Percentiles rank a stretch among this genome's conserved stretches.
Conservation (phyloP, 768 basidiomycete genomes). For the Lentinula sp. region DNA sequence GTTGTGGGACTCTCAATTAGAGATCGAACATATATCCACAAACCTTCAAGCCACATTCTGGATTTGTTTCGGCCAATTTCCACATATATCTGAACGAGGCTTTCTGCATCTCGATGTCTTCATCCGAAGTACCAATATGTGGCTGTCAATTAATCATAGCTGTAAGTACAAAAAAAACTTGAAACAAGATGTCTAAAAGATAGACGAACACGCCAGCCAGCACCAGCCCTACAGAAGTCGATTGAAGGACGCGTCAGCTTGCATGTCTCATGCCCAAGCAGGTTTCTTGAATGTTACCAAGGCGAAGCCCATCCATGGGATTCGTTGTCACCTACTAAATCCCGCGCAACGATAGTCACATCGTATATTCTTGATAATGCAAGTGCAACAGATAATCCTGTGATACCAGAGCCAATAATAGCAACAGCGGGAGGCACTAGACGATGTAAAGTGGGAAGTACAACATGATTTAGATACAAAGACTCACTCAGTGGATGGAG, state of each 20-base stretch:
- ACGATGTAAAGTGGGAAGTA: not conserved
- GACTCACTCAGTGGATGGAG: too few relatives aligned
- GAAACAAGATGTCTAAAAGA: too few relatives aligned
- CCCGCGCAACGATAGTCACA: constrained; percentile 4
- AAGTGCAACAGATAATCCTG: constrained; percentile 4
- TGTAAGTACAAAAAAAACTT: not conserved
- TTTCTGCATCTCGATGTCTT: constrained; percentile 5
- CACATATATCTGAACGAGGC: constrained; percentile 4
- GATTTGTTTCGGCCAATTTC: constrained; percentile 1
- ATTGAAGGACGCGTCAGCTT: not conserved
- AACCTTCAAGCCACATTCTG: not conserved
- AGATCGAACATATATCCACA: not conserved
- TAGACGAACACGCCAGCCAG: constrained; percentile 1
- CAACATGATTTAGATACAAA: too few relatives aligned
- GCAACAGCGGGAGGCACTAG: not conserved
- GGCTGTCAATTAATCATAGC: not conserved
- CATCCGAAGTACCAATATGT: not conserved
- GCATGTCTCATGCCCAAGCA: not conserved
- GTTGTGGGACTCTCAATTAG: not conserved
- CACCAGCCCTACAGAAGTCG: not conserved
- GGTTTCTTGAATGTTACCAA: not conserved
- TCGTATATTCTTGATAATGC: constrained; percentile 5
- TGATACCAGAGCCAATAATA: constrained; percentile 1
- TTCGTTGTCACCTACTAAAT: constrained; percentile 6
- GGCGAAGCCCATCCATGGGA: constrained; percentile 6